Conservation (phyloP, 2,329 filamentous ascomycete genomes). For the Biscogniauxia sp. region DNA sequence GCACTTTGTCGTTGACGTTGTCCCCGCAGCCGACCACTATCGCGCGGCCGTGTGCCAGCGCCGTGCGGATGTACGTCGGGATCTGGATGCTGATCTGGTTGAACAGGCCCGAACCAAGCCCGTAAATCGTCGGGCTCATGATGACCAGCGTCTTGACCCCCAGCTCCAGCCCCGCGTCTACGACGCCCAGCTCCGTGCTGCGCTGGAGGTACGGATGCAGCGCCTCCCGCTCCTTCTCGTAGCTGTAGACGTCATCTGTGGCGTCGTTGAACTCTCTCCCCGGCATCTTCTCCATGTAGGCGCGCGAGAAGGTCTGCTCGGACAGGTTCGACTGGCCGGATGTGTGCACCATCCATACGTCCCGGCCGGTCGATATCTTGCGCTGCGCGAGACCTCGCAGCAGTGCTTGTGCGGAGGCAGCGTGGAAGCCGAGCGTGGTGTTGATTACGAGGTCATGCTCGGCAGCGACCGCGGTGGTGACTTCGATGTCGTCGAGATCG, state of each 20-base stretch:
- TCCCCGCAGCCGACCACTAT: slow-evolving; percentile 37
- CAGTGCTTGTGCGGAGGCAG: slow-evolving; percentile 37
- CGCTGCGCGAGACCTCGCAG: slow-evolving; percentile 41
- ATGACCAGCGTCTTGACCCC: slow-evolving; percentile 45
- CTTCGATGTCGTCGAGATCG: slow-evolving; percentile 24
- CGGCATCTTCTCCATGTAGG: slow-evolving; percentile 10
- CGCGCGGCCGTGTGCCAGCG: slow-evolving; percentile 26
- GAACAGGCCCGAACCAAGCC: slow-evolving; percentile 41
- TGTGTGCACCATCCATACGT: slow-evolving; percentile 41
- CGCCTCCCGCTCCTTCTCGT: slow-evolving; percentile 37
- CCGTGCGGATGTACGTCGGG: slow-evolving; percentile 19
- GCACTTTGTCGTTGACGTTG: slow-evolving; percentile 43
- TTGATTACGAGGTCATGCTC: slow-evolving; percentile 40
- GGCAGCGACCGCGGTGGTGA: slow-evolving; percentile 15
- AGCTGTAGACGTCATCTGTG: slow-evolving; percentile 41
- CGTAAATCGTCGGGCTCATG: slow-evolving; percentile 48
- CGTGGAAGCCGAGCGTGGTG: slow-evolving; percentile 39
- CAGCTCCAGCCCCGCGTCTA: slow-evolving; percentile 37
- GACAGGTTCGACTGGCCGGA: slow-evolving; percentile 44
- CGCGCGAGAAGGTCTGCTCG: slow-evolving; percentile 38
- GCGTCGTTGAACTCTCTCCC: slow-evolving; percentile 38
- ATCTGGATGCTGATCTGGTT: slow-evolving; percentile 40
- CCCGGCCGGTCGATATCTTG: slow-evolving; percentile 24
- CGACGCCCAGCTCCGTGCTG: slow-evolving; percentile 42
- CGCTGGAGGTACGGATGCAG: slow-evolving; percentile 41